Base-by-base conservation (phyloP, 192 early-diverging fungal genomes). In the Coemansia aciculifera region DNA sequence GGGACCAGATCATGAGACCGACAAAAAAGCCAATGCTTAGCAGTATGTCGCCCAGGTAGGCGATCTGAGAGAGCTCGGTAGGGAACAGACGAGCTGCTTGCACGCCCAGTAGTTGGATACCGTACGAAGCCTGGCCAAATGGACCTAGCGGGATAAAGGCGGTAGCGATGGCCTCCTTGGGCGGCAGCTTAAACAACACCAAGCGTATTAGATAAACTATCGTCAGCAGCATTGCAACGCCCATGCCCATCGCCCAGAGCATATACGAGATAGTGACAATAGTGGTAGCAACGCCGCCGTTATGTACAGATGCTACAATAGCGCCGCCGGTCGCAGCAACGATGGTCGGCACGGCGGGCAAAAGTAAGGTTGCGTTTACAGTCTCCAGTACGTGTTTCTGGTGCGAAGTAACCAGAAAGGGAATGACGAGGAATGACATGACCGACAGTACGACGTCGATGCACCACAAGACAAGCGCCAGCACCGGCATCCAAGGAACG, bases 131-230 rank as follows among this genome's bases (percentile, higher is more conserved):
- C 71, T 82, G 84, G 51, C 73, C 83, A 15, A 87, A 65, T 9
- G 85, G 85, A 11, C 86, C 86, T 6, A 84, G 56, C 2, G 86
- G 86, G 23, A 87, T 65, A 59, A 87, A 85, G 1, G 68, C 59
- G 15, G 72, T 80, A 49, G 74, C 77, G 34, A 87, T 84, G 10
- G 78, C 78, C 21, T 87, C 85, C 13, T 72, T 72, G n/a, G 75
- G 71, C 19, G 86, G 86, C 57, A 86, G 80, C 59, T 77, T 84
- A 59, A 73, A 68, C 6, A 87, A 23, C 7, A 69, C 59, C 9
- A 86, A 68, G 10, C 86, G 78, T 2, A 76, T 66, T 13, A 86
- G 62, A 46, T 87, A 87, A n/a, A 85, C 48, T 0, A 71, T 70
- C 17, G 84, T 66, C 21, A 87, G 63, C 61, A 80, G 76, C 40